These are phyloP conservation scores for Bryoerythrophyllum caledonicum DNA, from an alignment of 225 moss, liverwort and hornwort species.

Conservation along the genomic window DNA sequence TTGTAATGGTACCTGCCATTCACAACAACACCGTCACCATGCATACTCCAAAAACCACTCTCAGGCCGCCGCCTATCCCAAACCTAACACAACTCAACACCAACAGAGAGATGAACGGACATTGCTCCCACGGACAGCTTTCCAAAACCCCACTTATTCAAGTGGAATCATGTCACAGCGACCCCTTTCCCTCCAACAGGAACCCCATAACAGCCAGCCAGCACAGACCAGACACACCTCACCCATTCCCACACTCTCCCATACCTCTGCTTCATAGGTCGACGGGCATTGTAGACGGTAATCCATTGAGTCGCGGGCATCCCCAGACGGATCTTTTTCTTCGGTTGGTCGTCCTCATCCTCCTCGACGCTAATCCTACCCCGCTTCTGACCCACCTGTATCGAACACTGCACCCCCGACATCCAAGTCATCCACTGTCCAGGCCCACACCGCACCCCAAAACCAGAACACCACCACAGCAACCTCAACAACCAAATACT, in stretches of 20 bases:
- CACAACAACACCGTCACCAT: accelerated
- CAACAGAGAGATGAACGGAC: too few relatives aligned
- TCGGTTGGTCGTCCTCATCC: conserved; percentile 96
- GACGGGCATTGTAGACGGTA: conserved; percentile 95
- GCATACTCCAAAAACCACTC: accelerated
- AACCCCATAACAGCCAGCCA: background rate
- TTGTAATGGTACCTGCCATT: conserved; percentile 90
- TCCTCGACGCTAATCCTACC: conserved; percentile 83
- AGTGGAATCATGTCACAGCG: too few relatives aligned
- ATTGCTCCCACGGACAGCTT: too few relatives aligned
- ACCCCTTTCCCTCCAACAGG: too few relatives aligned
- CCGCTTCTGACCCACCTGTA: conserved; percentile 96
- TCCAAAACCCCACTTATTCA: too few relatives aligned
- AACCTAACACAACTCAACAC: accelerated
- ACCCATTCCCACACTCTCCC: background rate
- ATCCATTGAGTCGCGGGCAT: conserved; percentile 99
- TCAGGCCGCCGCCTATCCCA: background rate
- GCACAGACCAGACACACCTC: too few relatives aligned
- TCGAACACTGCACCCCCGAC: conserved; percentile 38
- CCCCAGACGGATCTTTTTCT: conserved; percentile 95
- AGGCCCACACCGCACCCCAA: accelerated
- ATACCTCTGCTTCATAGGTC: conserved; percentile 99
- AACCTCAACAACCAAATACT: background rate
- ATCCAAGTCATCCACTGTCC: accelerated
- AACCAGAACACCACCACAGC: accelerated